A percentile compares a stretch with the other conserved stretches of the same genome.
Evolutionary conservation across 2,329 filamentous ascomycete genomes (phyloP).

Genomic region (Ophiostoma sp.): DNA sequence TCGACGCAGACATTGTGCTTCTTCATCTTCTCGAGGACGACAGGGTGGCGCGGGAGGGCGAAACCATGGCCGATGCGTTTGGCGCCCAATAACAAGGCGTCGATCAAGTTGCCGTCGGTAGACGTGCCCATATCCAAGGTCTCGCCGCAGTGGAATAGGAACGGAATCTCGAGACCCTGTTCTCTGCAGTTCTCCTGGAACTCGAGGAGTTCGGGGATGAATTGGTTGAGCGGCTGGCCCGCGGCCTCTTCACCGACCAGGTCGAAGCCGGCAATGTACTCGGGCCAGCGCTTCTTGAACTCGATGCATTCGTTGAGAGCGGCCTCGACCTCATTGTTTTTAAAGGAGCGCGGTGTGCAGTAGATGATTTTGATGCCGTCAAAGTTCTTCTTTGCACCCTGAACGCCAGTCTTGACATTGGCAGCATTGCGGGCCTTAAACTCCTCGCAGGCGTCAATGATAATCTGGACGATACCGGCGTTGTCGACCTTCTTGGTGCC

Average conservation of each 20-base stretch:
- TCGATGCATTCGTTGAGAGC: slow-evolving; percentile 62
- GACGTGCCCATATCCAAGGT: slow-evolving; percentile 66
- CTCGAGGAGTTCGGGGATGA: slow-evolving; percentile 54
- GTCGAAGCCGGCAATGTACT: slow-evolving; percentile 69
- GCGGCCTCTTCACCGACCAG: slow-evolving; percentile 67
- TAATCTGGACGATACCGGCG: slow-evolving; percentile 59
- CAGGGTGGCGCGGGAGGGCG: slow-evolving; percentile 65
- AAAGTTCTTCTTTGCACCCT: slow-evolving; percentile 45
- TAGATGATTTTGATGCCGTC: slow-evolving; percentile 71
- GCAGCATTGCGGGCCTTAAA: slow-evolving; percentile 44
- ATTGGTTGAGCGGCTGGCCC: slow-evolving; percentile 59
- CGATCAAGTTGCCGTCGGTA: slow-evolving; percentile 67
- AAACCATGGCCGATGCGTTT: slow-evolving; percentile 76
- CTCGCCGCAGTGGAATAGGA: slow-evolving; percentile 76
- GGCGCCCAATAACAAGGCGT: slow-evolving; percentile 64
- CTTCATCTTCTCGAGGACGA: slow-evolving; percentile 66
- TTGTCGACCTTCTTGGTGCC: slow-evolving; percentile 56
- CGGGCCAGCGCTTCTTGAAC: slow-evolving; percentile 57
- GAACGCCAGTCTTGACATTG: not conserved
- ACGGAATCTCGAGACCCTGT: slow-evolving; percentile 60
- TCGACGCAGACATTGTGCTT: slow-evolving; percentile 68
- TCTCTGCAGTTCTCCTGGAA: slow-evolving; percentile 55
- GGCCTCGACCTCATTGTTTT: slow-evolving; percentile 45
- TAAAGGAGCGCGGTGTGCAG: slow-evolving; percentile 65
- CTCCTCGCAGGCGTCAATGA: slow-evolving; percentile 53